These are phyloP conservation scores for Termitomyces sp. DNA, from an alignment of 768 basidiomycete species.

Conservation along the genomic window DNA sequence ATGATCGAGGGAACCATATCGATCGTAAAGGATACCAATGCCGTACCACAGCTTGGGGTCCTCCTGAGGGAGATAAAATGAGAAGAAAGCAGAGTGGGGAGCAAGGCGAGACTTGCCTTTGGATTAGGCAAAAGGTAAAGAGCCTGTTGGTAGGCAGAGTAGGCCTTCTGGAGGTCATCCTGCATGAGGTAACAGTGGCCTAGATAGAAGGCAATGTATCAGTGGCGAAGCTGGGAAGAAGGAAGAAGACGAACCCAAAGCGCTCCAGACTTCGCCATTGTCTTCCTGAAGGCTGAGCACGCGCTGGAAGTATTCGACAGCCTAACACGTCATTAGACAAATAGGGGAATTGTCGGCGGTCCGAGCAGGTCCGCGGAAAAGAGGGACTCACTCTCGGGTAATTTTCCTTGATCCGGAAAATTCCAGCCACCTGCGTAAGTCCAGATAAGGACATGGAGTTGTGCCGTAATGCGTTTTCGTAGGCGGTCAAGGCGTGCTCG, in stretches of 20 bases:
- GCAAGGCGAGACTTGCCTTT: constrained; percentile 53
- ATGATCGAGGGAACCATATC: constrained; percentile 97
- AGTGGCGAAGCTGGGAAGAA: constrained; percentile 14
- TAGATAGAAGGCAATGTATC: constrained; percentile 26
- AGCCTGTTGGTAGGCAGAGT: constrained; percentile 97
- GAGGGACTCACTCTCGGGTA: constrained; percentile 77
- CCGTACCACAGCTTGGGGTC: constrained; percentile 99
- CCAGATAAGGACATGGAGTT: constrained; percentile 89
- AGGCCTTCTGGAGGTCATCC: constrained; percentile 97
- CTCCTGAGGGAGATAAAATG: constrained; percentile 43
- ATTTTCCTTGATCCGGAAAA: constrained; percentile 96
- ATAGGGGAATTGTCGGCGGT: constrained; percentile 24
- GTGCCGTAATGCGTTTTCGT: constrained; percentile 94
- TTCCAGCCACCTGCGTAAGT: constrained; percentile 91
- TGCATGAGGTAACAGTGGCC: constrained; percentile 99
- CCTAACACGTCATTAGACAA: constrained; percentile 55
- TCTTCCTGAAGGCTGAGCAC: constrained; percentile 89
- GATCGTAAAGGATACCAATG: constrained; percentile 97
- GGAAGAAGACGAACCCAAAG: constrained; percentile 60
- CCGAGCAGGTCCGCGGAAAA: constrained; percentile 35
- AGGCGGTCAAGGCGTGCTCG: constrained; percentile 88
- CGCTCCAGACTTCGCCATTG: constrained; percentile 99
- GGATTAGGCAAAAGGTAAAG: constrained; percentile 94
- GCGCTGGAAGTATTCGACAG: constrained; percentile 95
- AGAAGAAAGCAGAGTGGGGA: constrained; percentile 11